Evolutionary conservation across 768 basidiomycete genomes (phyloP), one percentile per base, ranked within the genome.

Genomic region (Cantharellus cinnabarinus): DNA sequence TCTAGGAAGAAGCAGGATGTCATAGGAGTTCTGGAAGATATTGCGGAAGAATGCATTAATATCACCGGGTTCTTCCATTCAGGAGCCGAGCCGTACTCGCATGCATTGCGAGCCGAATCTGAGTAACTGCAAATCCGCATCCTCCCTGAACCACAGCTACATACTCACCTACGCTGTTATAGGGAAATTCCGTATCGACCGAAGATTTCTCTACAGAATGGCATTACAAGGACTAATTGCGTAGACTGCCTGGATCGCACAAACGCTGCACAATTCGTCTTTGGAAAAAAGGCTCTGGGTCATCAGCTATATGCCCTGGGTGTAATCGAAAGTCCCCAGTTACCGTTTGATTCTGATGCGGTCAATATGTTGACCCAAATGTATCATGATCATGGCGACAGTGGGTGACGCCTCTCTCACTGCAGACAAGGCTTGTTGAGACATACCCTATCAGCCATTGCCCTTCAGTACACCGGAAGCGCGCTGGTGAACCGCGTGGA

Each of bases 371-470:
- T 99, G 64, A 98, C 91, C 2, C 90, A 95, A 71, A 97, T 99
- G 91, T 97, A 93, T 69, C 90, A 94, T 67, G 90, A 95, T 68
- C 91, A 95, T 64, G 90, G 90, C 1, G 90, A 95, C 67, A 93
- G 89, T 90, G 66, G 66, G 85, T 70, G 41, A 39, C 3, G 20
- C 42, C 2, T 14, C 39, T 54, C 10, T 14, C 35, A 54, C 14
- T 37, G 60, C 20, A 29, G 20, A 3, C 2, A 7, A 15, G 39
- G 57, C 39, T 38, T 60, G 2, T 41, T 5, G 59, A 64, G 60
- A 61, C 50, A 51, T 58, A 55, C 15, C 38, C 38, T 3, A 40
- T 3, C 59, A 93, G 93, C 90, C 0, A 80, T 98, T 60, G 93
- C 94, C 0, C 73, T 95, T 62, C 94, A 99, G 67, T 99, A 99